These are phyloP conservation scores for Termitomyces sp. DNA, from an alignment of 768 basidiomycete species.

Conservation along the genomic window DNA sequence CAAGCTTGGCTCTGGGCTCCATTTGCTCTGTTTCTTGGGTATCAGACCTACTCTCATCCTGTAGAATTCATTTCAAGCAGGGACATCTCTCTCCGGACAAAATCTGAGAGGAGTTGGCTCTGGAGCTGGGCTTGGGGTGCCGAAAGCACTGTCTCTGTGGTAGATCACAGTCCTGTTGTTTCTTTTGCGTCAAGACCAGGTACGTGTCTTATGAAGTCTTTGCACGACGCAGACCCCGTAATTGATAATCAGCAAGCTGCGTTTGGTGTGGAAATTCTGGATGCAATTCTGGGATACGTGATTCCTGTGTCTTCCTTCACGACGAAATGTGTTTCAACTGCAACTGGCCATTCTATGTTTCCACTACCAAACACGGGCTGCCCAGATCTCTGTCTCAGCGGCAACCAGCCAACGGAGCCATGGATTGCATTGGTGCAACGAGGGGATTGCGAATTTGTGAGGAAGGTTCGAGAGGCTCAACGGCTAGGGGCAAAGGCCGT, in stretches of 20 bases:
- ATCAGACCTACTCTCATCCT: constrained; percentile 20
- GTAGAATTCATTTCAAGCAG: constrained; percentile 20
- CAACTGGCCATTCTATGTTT: constrained; percentile 21
- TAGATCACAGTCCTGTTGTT: constrained; percentile 70
- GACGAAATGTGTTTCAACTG: constrained; percentile 40
- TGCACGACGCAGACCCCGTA: not conserved
- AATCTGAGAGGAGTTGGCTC: constrained; percentile 52
- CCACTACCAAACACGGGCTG: constrained; percentile 54
- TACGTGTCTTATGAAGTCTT: constrained; percentile 15
- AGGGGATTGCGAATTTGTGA: constrained; percentile 87
- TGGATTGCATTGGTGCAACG: constrained; percentile 93
- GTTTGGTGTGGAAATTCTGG: constrained; percentile 71
- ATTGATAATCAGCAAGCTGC: constrained; percentile 39
- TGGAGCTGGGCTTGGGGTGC: constrained; percentile 71
- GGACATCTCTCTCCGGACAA: constrained; percentile 28
- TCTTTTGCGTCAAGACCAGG: constrained; percentile 68
- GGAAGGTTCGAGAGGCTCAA: constrained; percentile 77
- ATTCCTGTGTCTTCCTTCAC: constrained; percentile 69
- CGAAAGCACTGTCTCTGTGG: constrained; percentile 69
- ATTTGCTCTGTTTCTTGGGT: constrained; percentile 16
- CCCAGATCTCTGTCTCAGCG: constrained; percentile 59
- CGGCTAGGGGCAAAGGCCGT: constrained; percentile 80
- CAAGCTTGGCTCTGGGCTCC: constrained; percentile 23
- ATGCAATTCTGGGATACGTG: constrained; percentile 68
- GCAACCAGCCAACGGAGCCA: constrained; percentile 60